Conservation (phyloP, 2,329 filamentous ascomycete genomes). For the Penicillium sclerotiorum region DNA sequence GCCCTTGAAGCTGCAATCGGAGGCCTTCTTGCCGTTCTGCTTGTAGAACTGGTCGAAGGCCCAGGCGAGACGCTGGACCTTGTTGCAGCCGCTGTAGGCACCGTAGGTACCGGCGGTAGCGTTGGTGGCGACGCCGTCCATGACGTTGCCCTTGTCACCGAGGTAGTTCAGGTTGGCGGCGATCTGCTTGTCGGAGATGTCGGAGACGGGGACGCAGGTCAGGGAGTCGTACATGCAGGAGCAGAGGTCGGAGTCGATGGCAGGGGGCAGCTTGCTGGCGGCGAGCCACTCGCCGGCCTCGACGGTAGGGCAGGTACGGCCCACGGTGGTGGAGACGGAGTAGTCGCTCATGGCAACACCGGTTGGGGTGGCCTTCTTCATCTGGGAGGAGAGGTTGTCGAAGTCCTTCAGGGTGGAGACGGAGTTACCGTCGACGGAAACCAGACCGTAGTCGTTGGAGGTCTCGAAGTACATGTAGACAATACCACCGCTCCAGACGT, state of each 20-base stretch:
- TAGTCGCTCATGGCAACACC: constrained; percentile 69
- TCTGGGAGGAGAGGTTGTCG: constrained; percentile 68
- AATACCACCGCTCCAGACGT: constrained; percentile 91
- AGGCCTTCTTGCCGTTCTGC: constrained; percentile 36
- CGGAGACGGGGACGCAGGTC: constrained; percentile 66
- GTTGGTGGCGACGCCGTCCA: constrained; percentile 45
- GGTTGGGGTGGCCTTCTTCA: constrained; percentile 68
- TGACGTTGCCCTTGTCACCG: constrained; percentile 41
- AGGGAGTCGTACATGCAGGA: constrained; percentile 79
- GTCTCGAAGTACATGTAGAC: constrained; percentile 99
- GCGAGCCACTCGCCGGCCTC: constrained; percentile 70
- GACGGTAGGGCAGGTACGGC: constrained; percentile 70
- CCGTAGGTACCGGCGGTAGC: constrained; percentile 47
- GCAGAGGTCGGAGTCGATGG: constrained; percentile 78
- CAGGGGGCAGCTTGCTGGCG: constrained; percentile 71
- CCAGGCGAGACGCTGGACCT: constrained; percentile 49
- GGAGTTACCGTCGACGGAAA: constrained; percentile 65
- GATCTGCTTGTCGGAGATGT: constrained; percentile 61
- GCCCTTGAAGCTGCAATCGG: constrained; percentile 51
- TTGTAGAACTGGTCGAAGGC: constrained; percentile 52
- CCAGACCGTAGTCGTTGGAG: constrained; percentile 73
- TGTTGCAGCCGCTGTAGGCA: constrained; percentile 52
- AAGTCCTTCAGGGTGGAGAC: constrained; percentile 75
- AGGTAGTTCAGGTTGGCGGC: constrained; percentile 67
- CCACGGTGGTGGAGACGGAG: constrained; percentile 70